phyloP scores from a whole-genome alignment of 306 rosid species.

The Quercus bicolor region DNA sequence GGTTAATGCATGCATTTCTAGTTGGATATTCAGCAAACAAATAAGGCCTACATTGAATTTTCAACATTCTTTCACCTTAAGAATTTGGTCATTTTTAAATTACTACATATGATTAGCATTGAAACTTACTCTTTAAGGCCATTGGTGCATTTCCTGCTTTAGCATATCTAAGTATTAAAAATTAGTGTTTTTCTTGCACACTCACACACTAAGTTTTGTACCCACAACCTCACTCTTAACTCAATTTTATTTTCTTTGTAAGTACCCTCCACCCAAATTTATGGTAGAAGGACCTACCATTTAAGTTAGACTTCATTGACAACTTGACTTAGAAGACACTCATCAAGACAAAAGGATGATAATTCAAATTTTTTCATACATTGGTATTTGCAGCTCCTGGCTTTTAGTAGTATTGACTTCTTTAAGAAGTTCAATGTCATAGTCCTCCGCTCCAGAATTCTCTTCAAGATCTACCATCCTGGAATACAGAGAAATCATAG shows the following conservation, averaged over 20 bases:
- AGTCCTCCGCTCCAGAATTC: constrained; percentile 61
- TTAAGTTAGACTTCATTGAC: background rate
- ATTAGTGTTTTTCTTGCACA: background rate
- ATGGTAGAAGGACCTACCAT: too few relatives aligned
- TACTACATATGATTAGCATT: background rate
- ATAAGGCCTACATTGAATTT: background rate
- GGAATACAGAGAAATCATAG: constrained; percentile 18
- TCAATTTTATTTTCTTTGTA: too few relatives aligned
- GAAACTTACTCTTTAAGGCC: background rate
- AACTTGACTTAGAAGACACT: background rate
- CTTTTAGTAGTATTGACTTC: constrained; percentile 37
- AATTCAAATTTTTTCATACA: constrained; percentile 35
- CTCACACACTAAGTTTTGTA: background rate
- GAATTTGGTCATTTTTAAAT: background rate
- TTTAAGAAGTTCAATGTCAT: constrained; percentile 55
- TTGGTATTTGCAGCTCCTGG: constrained; percentile 21
- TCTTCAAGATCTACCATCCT: constrained; percentile 79
- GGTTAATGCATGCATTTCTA: background rate
- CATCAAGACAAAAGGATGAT: constrained; percentile 15
- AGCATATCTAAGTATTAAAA: background rate
- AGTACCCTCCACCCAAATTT: too few relatives aligned
- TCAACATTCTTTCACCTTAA: background rate
- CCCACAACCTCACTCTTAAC: too few relatives aligned
- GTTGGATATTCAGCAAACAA: background rate
- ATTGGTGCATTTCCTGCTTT: background rate